phyloP scores from a whole-genome alignment of 345 rosid genomes.

The Raphanus raphanistrum region DNA sequence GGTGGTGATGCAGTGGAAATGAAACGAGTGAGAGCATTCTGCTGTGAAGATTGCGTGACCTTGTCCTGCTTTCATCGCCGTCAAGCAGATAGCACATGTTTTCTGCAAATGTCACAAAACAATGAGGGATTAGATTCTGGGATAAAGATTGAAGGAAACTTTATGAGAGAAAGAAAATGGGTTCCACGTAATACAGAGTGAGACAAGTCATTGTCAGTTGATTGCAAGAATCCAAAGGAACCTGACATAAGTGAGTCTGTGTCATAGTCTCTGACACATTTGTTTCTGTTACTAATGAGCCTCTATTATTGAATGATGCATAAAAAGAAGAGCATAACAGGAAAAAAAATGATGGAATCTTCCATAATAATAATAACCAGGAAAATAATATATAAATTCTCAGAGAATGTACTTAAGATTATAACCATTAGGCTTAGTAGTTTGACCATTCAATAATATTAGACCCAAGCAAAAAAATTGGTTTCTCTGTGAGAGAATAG shows the following conservation, averaged over 20 bases:
- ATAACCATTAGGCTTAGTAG: background rate
- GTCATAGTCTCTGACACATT: conserved; percentile 43
- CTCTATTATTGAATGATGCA: conserved; percentile 52
- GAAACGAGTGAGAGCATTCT: conserved; percentile 96
- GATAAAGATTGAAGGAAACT: background rate
- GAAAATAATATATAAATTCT: background rate
- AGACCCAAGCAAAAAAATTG: background rate
- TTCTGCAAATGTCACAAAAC: conserved; percentile 52
- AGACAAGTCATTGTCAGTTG: conserved; percentile 26
- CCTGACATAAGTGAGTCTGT: conserved; percentile 32
- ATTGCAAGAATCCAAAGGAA: conserved; percentile 27
- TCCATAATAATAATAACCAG: conserved; percentile 19
- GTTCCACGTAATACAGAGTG: conserved; percentile 19
- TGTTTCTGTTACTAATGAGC: conserved; percentile 34
- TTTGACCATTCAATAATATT: conserved; percentile 8
- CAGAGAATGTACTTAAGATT: conserved; percentile 8
- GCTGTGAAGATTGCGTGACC: conserved; percentile 97
- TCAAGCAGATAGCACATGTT: conserved; percentile 86
- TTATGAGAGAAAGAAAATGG: background rate
- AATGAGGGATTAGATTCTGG: background rate
- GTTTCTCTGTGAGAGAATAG: background rate
- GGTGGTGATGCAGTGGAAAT: conserved; percentile 91
- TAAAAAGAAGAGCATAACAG: conserved; percentile 41
- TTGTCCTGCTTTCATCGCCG: conserved; percentile 70
- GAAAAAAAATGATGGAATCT: conserved; percentile 42